Base-by-base conservation (phyloP, 805 yeast genomes). In the Saturnispora quitensis region DNA sequence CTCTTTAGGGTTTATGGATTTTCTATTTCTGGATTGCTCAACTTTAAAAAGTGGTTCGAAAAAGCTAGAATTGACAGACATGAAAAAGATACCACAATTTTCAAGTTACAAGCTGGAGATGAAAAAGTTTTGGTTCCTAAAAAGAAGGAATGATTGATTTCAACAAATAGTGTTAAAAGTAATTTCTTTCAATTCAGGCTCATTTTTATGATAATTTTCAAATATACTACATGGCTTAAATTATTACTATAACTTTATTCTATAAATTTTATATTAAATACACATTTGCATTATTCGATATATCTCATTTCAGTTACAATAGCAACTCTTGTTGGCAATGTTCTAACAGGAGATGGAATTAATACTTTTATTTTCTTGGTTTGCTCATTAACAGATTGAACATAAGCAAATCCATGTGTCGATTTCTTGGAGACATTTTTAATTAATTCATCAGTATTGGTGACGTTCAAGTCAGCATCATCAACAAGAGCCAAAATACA, bases 301-400 rank as follows among this genome's bases (percentile, higher is more conserved):
- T 88, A 93, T 58, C 95, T 82, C 59, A 80, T 81, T 40, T 80
- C 79, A 2, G 97, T 95, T 46, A 90, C 68, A 3, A 93, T 65
- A 60, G 88, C 73, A 2, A 86, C 81, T 56, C 82, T 79, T 25
- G 81, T 74, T 0, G 99, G 99, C 24, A 90, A 70, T 40, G 83
- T 69, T 25, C 62, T 71, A 1, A 96, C 95, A 2, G 96, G 97
- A 5, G 88, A 84, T 0, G 99, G 98, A 55, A 89, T 73, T 55
- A 91, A 71, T 8, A 93, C 73, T 60, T 83, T 83, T 51, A 87
- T 62, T 58, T 78, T 84, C 15, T 77, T 75, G 60, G 82, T 83
- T 15, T 78, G 70, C 56, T 91, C 97, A 61, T 90, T 95, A 46
- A 63, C 61, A 33, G 64, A 57, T 9, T 75, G 68, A 4, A 81